These are phyloP conservation scores for Syzygium jambos DNA, from an alignment of 345 rosid genomes.

Conservation along the genomic window DNA sequence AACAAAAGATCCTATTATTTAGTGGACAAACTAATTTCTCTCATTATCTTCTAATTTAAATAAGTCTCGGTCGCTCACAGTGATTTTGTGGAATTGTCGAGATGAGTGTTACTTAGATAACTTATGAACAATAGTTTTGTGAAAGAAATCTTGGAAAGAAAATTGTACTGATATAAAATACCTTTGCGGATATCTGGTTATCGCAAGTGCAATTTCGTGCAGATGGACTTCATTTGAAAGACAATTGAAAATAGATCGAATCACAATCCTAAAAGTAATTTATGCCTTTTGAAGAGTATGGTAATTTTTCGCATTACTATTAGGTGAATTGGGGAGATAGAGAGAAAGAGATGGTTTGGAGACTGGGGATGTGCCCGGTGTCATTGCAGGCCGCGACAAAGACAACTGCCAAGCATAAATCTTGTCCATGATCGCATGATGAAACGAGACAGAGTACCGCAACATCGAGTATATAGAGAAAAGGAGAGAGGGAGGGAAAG, in stretches of 20 bases:
- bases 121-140: not conserved
- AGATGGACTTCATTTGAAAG: not conserved
- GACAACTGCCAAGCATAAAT: not conserved
- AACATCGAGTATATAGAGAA: rapidly evolving
- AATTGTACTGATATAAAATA: not conserved
- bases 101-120: not conserved
- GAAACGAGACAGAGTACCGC: not conserved
- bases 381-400: not conserved
- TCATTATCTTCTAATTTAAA: not conserved
- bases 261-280: not conserved
- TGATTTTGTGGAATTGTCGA: not conserved
- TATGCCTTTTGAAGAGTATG: not conserved
- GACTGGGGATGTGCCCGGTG: not conserved
- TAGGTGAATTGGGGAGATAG: not conserved
- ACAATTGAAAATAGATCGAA: not conserved
- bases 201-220: not conserved
- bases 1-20: not conserved
- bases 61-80: not conserved
- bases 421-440: not conserved
- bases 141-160: not conserved
- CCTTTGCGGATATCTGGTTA: not conserved
- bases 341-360: not conserved
- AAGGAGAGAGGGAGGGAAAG: not conserved
- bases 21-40: not conserved
- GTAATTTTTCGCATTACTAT: not conserved